Evolutionary conservation across 2,329 filamentous ascomycete species (phyloP).

Genomic region (Xylariaceae sp.): DNA sequence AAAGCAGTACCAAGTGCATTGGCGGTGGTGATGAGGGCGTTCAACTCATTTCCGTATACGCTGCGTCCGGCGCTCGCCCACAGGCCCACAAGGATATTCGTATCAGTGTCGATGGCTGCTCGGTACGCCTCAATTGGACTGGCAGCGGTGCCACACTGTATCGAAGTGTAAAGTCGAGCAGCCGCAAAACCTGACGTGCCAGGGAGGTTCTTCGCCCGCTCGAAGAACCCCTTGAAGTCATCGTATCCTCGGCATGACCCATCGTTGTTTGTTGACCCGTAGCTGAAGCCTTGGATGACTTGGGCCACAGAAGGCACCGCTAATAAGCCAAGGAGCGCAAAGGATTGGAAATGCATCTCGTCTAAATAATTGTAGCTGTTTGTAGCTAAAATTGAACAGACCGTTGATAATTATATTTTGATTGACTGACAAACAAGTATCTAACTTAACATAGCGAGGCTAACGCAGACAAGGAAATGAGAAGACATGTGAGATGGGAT

Average conservation of each 20-base stretch:
- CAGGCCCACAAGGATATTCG: conserved; percentile 36
- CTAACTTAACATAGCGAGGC: neutral
- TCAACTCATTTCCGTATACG: conserved; percentile 37
- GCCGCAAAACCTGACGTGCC: conserved; percentile 50
- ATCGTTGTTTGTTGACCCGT: conserved; percentile 48
- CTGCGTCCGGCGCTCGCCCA: conserved; percentile 39
- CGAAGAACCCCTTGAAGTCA: conserved; percentile 52
- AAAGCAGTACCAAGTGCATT: conserved; percentile 32
- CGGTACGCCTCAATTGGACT: conserved; percentile 39
- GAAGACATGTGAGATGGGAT: neutral
- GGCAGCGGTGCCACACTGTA: conserved; percentile 40
- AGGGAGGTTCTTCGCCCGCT: conserved; percentile 49
- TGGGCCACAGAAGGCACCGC: conserved; percentile 27
- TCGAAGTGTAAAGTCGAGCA: conserved; percentile 50
- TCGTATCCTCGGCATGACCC: conserved; percentile 48
- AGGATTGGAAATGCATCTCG: conserved; percentile 29
- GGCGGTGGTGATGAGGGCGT: conserved; percentile 33
- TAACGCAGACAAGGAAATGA: neutral
- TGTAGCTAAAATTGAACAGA: too few species aligned
- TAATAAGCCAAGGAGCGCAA: conserved; percentile 26
- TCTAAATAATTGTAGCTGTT: neutral
- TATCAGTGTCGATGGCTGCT: conserved; percentile 41
- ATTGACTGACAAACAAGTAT: too few species aligned
- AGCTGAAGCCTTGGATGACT: conserved; percentile 51
- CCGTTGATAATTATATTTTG: too few species aligned